Base-by-base conservation (phyloP, 805 yeast species). In the Saturnispora besseyi region DNA sequence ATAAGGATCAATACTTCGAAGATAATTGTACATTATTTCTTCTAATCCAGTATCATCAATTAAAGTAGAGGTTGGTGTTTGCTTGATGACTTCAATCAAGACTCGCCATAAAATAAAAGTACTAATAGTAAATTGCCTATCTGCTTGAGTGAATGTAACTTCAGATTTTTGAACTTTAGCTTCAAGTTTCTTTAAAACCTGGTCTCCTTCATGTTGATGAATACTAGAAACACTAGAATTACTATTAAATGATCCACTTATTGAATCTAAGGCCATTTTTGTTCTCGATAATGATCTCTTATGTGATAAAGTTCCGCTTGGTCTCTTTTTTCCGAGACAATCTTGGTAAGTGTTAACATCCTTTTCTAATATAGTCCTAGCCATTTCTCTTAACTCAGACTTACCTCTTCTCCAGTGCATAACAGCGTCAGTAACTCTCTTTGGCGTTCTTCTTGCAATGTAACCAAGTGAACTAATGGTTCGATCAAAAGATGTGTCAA, bases 361-460 rank as follows among this genome's bases (percentile, higher is more conserved):
- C 49, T 63, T 71, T 46, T 77, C 81, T 13, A 75, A 72, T 38
- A 74, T 75, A 18, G 78, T 72, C 4, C 81, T 74, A 1, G 84
- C 80, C 65, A 76, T 70, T 29, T 79, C 77, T 2, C 95, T 87
- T 3, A 85, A 82, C 58, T 91, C 98, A 12, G 95, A 82, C 64
- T 93, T 93, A 2, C 91, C 80, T 63, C 91, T 87, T 53, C 98
- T 76, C 99, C 99, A 93, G 62, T 87, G 90, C 98, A 93, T 90
- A 52, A 93, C 96, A 6, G 96, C 88, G 64, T 93, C 99, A 32
- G 95, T 89, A 1, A 93, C 96, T 0, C 96, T 96, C 61, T 88
- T 90, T 0, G 98, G 97, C 56, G 88, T 87, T 26, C 83, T 75
- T 50, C 88, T 76, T 1, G 99, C 95, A 36, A 93, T 87, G 62